phyloP scores from a whole-genome alignment of 1,284 basidiomycete genomes.

The Termitomyces sp. region DNA sequence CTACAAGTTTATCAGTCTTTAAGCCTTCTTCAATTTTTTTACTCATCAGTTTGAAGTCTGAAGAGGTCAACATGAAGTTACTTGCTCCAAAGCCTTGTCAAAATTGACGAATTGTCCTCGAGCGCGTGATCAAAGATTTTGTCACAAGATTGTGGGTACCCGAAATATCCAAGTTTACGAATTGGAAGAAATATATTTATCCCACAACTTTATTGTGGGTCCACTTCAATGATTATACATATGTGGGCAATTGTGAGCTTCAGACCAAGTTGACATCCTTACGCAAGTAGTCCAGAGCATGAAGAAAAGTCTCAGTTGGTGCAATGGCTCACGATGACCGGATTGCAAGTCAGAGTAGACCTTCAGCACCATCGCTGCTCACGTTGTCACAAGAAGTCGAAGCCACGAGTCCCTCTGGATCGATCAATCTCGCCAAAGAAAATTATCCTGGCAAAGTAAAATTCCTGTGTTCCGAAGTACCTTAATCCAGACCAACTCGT shows the following conservation, averaged over 20 bases:
- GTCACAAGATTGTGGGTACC: neutral
- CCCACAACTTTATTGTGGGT: neutral
- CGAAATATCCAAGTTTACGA: neutral
- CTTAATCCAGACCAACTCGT: neutral
- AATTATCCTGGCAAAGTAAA: neutral
- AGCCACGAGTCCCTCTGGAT: neutral
- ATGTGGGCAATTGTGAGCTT: neutral
- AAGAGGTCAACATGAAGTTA: neutral
- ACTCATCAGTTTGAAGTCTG: neutral
- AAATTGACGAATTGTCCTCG: neutral
- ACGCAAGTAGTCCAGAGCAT: neutral
- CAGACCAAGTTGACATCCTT: neutral
- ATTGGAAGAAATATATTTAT: neutral
- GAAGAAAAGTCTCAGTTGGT: neutral
- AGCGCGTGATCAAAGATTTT: neutral
- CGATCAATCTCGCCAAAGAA: slow-evolving; percentile 1
- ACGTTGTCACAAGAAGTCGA: slow-evolving; percentile 2
- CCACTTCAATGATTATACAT: neutral
- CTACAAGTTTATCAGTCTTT: neutral
- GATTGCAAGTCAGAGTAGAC: neutral
- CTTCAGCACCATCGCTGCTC: neutral
- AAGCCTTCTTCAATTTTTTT: neutral
- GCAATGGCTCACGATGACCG: neutral
- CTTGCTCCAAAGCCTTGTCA: neutral
- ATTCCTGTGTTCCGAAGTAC: slow-evolving; percentile 1